These are phyloP conservation scores for Thelonectria discophora DNA, from an alignment of 2,329 filamentous ascomycete species.

Conservation along the genomic window DNA sequence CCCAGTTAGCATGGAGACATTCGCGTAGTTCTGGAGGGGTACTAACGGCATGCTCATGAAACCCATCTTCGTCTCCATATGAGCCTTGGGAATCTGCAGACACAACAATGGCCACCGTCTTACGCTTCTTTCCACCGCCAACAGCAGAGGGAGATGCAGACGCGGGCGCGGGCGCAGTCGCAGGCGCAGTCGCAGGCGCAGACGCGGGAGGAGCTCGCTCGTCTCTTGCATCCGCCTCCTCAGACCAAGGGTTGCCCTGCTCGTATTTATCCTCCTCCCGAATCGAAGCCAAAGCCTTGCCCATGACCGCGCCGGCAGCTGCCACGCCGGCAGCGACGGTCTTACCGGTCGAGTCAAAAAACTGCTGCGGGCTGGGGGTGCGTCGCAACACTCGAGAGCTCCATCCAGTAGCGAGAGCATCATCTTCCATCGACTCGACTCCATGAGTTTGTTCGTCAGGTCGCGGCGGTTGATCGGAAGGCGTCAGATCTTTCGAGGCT, in stretches of 20 bases:
- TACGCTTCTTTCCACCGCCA: constrained; percentile 63
- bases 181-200: constrained; percentile 35
- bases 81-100: constrained; percentile 76
- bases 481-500: constrained; percentile 51
- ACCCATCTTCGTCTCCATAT: constrained; percentile 65
- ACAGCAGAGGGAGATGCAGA: constrained; percentile 47
- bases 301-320: constrained; percentile 83
- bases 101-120: constrained; percentile 87
- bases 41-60: constrained; percentile 85
- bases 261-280: constrained; percentile 82
- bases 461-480: constrained; percentile 50
- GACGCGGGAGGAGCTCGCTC: constrained; percentile 48
- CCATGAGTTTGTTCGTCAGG: constrained; percentile 55
- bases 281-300: constrained; percentile 83
- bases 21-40: constrained; percentile 22
- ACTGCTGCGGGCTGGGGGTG: constrained; percentile 86
- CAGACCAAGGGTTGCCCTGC: constrained; percentile 91
- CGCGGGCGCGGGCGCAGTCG: constrained; percentile 34
- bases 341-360: constrained; percentile 84
- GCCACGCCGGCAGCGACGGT: constrained; percentile 83
- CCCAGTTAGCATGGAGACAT: constrained; percentile 23
- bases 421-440: constrained; percentile 41
- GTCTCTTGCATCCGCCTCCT: constrained; percentile 80
- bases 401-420: constrained; percentile 63
- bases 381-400: constrained; percentile 81